Evolutionary conservation across 2,329 filamentous ascomycete genomes (phyloP).

Genomic region (Ascosphaera apis): DNA sequence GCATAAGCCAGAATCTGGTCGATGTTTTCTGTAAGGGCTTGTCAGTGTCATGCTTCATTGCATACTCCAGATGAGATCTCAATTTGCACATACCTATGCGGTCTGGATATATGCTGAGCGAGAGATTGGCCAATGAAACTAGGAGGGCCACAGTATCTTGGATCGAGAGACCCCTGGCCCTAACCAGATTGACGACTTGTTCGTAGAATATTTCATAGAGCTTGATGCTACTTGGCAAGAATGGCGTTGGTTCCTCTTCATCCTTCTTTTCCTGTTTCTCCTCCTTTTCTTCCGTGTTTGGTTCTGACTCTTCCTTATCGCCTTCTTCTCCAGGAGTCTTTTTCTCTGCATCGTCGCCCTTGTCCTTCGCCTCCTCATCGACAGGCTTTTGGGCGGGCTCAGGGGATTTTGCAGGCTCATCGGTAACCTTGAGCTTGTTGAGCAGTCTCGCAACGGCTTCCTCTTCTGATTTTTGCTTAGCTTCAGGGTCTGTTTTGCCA

Average conservation of each 20-base stretch:
- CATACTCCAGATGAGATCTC: too few species aligned
- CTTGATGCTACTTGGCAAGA: slow-evolving; percentile 41
- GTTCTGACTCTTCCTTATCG: too few species aligned
- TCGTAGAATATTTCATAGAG: slow-evolving; percentile 96
- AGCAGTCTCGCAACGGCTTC: slow-evolving; percentile 60
- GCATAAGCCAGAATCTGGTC: slow-evolving; percentile 85
- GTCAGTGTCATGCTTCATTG: too few species aligned
- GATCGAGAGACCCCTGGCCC: slow-evolving; percentile 71
- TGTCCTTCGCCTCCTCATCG: slow-evolving; percentile 12
- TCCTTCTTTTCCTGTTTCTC: slow-evolving; percentile 6
- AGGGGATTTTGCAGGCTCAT: slow-evolving; percentile 14
- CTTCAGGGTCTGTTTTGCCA: slow-evolving; percentile 42
- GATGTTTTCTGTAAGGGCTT: slow-evolving; percentile 52
- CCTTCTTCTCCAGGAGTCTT: too few species aligned
- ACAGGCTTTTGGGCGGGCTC: slow-evolving; percentile 10
- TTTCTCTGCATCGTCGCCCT: slow-evolving; percentile 9
- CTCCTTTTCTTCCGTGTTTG: slow-evolving; percentile 14
- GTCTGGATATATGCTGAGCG: slow-evolving; percentile 88
- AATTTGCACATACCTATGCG: slow-evolving; percentile 29
- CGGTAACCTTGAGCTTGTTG: slow-evolving; percentile 45
- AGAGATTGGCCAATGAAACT: slow-evolving; percentile 81
- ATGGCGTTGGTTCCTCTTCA: slow-evolving; percentile 7
- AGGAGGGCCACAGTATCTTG: slow-evolving; percentile 85
- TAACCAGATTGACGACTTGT: slow-evolving; percentile 82
- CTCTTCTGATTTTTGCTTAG: slow-evolving; percentile 57